These are phyloP conservation scores for Gamarada debralockiae DNA, from an alignment of 495 filamentous ascomycete species.

Conservation along the genomic window DNA sequence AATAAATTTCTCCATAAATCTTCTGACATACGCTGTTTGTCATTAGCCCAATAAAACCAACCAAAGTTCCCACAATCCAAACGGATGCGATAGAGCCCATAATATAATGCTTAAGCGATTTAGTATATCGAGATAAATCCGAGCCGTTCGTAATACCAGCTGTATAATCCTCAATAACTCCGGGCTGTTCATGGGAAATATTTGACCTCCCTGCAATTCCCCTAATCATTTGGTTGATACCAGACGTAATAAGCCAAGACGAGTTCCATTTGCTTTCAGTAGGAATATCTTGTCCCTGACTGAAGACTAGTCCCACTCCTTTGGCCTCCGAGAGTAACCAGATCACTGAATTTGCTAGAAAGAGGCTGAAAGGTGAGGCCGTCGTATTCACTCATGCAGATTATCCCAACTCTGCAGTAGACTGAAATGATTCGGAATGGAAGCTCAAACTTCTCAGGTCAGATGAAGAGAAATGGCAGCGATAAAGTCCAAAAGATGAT, in stretches of 20 bases:
- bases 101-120: slow-evolving; percentile 25
- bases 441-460: slow-evolving; percentile 23
- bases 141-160: slow-evolving; percentile 38
- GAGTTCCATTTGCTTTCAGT: slow-evolving; percentile 19
- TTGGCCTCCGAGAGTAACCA: slow-evolving; percentile 32
- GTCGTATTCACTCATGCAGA: slow-evolving; percentile 7
- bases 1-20: slow-evolving; percentile 33
- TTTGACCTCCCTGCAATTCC: too few relatives aligned
- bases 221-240: slow-evolving; percentile 31
- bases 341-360: slow-evolving; percentile 35
- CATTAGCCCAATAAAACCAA: slow-evolving; percentile 20
- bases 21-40: slow-evolving; percentile 31
- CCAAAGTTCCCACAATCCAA: slow-evolving; percentile 13
- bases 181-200: too few relatives aligned
- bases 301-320: slow-evolving; percentile 29
- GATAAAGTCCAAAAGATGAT: slow-evolving; percentile 41
- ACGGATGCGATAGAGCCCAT: slow-evolving; percentile 31
- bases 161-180: too few relatives aligned
- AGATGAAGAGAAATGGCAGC: slow-evolving; percentile 41
- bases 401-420: slow-evolving; percentile 5
- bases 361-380: slow-evolving; percentile 26
- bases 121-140: slow-evolving; percentile 35
- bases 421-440: slow-evolving; percentile 21
- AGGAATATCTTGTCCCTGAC: slow-evolving; percentile 22
- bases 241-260: slow-evolving; percentile 33